A percentile compares a stretch with the other conserved stretches of the same genome.
Conservation (phyloP, 805 yeast genomes). For the Kuraishia piskuri region DNA sequence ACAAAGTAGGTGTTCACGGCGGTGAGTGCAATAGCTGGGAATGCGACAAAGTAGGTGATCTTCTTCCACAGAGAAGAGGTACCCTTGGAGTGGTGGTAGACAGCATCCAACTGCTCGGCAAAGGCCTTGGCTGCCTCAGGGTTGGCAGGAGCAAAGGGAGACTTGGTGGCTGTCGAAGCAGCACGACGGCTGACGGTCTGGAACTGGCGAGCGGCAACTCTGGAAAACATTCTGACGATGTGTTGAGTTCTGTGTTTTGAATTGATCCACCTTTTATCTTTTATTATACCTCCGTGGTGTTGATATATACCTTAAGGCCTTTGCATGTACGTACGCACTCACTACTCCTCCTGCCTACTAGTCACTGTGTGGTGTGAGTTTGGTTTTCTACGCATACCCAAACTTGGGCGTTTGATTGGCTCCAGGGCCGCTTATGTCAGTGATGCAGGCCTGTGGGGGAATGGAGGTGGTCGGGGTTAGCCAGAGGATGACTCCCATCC, state of each 20-base stretch:
- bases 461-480: background rate
- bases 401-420: background rate
- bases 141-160: constrained; percentile 39
- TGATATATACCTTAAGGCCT: background rate
- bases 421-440: background rate
- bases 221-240: constrained; percentile 5
- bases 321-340: background rate
- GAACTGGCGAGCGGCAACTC: constrained; percentile 2
- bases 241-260: constrained; percentile 3
- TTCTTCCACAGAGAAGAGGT: constrained; percentile 82
- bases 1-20: constrained; percentile 74
- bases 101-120: constrained; percentile 50
- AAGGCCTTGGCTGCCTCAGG: constrained; percentile 66
- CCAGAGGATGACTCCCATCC: too few species aligned
- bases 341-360: background rate
- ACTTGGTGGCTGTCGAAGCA: constrained; percentile 10
- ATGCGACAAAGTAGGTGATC: constrained; percentile 68
- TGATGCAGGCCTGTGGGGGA: background rate
- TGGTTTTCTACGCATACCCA: background rate
- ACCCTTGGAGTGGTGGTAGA: constrained; percentile 70
- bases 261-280: too few species aligned
- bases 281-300: background rate
- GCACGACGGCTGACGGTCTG: constrained; percentile 22
- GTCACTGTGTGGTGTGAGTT: background rate
- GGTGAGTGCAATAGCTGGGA: constrained; percentile 72